Evolutionary conservation across 2,329 filamentous ascomycete genomes (phyloP), one percentile per base, ranked within the genome.

Genomic region (Pseudogymnoascus verrucosus): DNA sequence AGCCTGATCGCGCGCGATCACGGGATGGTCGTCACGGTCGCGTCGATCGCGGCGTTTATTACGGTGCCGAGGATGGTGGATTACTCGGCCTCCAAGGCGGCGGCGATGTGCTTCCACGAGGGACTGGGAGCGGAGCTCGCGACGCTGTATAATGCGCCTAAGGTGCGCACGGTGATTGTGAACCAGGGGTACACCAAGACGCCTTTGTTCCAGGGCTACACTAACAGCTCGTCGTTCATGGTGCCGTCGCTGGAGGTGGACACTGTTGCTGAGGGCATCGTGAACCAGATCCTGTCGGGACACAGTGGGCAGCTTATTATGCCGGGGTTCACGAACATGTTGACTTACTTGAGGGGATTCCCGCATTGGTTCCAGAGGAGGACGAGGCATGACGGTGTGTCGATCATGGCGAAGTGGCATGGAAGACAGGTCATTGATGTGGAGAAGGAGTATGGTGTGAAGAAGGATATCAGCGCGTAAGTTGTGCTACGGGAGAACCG

Each of bases 1-100:
- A 72, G 76, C 67, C 88, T 92, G 81, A 74, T 88, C 61, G 71
- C 75, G 6, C 71, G 71, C 11, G 85, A 90, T 75, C 88, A 91
- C 75, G 89, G 89, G 65, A 89, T 89, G 80, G 74, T 91, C 42
- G 86, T 91, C 21, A 91, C 86, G 0, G 81, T 91, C 21, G 84
- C 89, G 12, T 86, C 82, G 1, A 78, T 84, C 60, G 87, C 88
- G 0, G 81, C 82, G 11, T 89, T 84, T 75, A 68, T 85, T 6
- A 78, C 82, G 1, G 80, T 84, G 0, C 84, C 88, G 2, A 81
- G 81, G 68, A 82, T 90, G 79, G 82, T 87, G 39, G 87, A 90
- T 75, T 91, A 91, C 75, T 78, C 80, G 1, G 80, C 84, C 6
- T 83, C 81, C 67, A 91, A 91, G 75, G 82, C 87, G 1, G 87